These are phyloP conservation scores for Rhodotorula taiwanensis DNA, from an alignment of 768 basidiomycete genomes.

Conservation along the genomic window DNA sequence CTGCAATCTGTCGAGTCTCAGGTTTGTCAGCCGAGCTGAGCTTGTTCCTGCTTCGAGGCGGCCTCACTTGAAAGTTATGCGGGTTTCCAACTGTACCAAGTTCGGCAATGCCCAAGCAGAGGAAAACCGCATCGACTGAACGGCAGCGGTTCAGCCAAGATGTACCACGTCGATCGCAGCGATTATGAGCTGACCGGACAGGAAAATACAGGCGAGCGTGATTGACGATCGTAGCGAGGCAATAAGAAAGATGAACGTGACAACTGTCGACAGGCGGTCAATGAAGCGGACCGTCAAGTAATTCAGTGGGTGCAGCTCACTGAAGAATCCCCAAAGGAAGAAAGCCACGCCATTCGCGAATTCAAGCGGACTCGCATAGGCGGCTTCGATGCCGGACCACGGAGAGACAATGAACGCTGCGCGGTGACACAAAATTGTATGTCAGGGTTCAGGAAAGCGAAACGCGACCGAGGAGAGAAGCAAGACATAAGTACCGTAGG, in stretches of 20 bases:
- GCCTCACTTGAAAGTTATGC: constrained; percentile 20
- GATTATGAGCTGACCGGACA: constrained; percentile 45
- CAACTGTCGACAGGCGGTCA: constrained; percentile 44
- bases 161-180: too few relatives aligned
- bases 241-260: constrained; percentile 39
- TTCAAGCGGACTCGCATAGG: constrained; percentile 51
- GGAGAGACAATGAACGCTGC: constrained; percentile 67
- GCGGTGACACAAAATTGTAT: too few relatives aligned
- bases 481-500: too few relatives aligned
- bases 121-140: constrained; percentile 38
- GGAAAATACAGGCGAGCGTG: constrained; percentile 46
- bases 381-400: constrained; percentile 54
- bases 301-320: not conserved
- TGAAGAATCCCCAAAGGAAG: constrained; percentile 41
- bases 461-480: too few relatives aligned
- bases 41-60: too few relatives aligned
- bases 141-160: accelerated
- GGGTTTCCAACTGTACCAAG: constrained; percentile 37
- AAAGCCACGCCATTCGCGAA: constrained; percentile 61
- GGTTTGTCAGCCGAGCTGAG: constrained; percentile 36
- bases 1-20: too few relatives aligned
- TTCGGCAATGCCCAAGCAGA: constrained; percentile 27
- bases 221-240: constrained; percentile 46
- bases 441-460: too few relatives aligned
- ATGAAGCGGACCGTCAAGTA: too few relatives aligned